Conservation (phyloP, 768 basidiomycete species). For the Guyanaporus albipodus region DNA sequence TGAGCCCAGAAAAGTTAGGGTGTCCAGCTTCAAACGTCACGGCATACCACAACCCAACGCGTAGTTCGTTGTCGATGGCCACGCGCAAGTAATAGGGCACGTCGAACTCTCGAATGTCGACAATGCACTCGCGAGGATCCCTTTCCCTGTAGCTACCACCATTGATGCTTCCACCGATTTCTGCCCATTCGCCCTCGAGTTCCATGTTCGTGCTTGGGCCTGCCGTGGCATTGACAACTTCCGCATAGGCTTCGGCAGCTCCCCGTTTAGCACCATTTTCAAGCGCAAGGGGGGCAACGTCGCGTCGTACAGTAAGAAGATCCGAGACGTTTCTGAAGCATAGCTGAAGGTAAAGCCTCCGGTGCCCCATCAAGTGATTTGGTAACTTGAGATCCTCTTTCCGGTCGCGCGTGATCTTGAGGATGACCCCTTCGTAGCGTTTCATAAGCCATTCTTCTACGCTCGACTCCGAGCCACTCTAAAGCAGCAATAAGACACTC, state of each 20-base stretch:
- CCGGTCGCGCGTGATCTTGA: constrained; percentile 69
- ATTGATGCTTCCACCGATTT: constrained; percentile 38
- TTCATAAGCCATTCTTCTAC: constrained; percentile 97
- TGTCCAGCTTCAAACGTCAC: constrained; percentile 81
- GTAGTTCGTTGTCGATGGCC: constrained; percentile 98
- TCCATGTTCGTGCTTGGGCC: constrained; percentile 63
- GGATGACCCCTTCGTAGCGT: constrained; percentile 84
- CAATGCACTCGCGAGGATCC: constrained; percentile 88
- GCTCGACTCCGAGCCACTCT: constrained; percentile 81
- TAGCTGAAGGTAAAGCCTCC: constrained; percentile 81
- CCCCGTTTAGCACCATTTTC: constrained; percentile 90
- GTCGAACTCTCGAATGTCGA: constrained; percentile 95
- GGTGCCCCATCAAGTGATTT: constrained; percentile 96
- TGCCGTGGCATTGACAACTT: constrained; percentile 82
- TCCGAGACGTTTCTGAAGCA: constrained; percentile 93
- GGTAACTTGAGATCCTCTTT: constrained; percentile 96
- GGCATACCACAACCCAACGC: constrained; percentile 97
- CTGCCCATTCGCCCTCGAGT: constrained; percentile 61
- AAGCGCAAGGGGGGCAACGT: constrained; percentile 83
- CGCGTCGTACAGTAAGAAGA: constrained; percentile 80
- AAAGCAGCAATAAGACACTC: not conserved
- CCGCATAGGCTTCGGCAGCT: constrained; percentile 96
- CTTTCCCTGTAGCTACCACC: constrained; percentile 48
- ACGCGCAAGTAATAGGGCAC: constrained; percentile 97
- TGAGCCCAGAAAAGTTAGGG: constrained; percentile 64